Percentiles rank a stretch among this genome's conserved stretches.
phyloP scores from a whole-genome alignment of 2,329 filamentous ascomycete genomes.

The Colletotrichum higginsianum region DNA sequence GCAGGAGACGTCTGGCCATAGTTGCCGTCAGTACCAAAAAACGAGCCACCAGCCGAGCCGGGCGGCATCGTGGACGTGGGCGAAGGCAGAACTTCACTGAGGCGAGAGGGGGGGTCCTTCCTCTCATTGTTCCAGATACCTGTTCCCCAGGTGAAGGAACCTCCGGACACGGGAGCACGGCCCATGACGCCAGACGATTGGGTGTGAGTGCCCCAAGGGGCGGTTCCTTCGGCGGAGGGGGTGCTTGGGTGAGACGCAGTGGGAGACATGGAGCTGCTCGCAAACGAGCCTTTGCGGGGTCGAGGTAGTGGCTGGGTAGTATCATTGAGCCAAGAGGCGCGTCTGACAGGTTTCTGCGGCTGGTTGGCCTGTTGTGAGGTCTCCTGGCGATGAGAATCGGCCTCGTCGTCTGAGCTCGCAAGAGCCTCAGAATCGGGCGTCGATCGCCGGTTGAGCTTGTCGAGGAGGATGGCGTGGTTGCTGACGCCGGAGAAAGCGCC shows the following conservation, averaged over 20 bases:
- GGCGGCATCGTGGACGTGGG: slow-evolving; percentile 75
- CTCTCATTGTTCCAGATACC: slow-evolving; percentile 88
- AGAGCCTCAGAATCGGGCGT: slow-evolving; percentile 96
- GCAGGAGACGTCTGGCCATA: slow-evolving; percentile 65
- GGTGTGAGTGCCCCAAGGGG: slow-evolving; percentile 70
- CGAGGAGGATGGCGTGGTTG: slow-evolving; percentile 77
- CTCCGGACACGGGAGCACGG: slow-evolving; percentile 61
- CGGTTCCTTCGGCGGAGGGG: slow-evolving; percentile 71
- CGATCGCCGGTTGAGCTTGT: slow-evolving; percentile 84
- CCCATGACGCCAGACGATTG: slow-evolving; percentile 62
- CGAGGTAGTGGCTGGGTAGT: slow-evolving; percentile 75
- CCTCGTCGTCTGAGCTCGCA: slow-evolving; percentile 94
- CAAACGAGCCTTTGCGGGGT: slow-evolving; percentile 83
- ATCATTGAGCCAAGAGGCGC: slow-evolving; percentile 90
- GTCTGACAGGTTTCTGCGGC: slow-evolving; percentile 75
- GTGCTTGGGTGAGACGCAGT: slow-evolving; percentile 86
- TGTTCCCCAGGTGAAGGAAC: slow-evolving; percentile 79
- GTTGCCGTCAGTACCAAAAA: slow-evolving; percentile 64
- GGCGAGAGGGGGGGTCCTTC: slow-evolving; percentile 81
- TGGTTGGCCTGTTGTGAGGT: slow-evolving; percentile 62
- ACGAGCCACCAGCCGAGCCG: slow-evolving; percentile 59
- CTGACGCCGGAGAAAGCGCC: slow-evolving; percentile 62
- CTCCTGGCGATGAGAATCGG: slow-evolving; percentile 74
- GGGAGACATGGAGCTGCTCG: slow-evolving; percentile 82
- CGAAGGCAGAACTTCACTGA: slow-evolving; percentile 82